Conservation (phyloP, 805 yeast genomes). For the Candida schatavii region DNA sequence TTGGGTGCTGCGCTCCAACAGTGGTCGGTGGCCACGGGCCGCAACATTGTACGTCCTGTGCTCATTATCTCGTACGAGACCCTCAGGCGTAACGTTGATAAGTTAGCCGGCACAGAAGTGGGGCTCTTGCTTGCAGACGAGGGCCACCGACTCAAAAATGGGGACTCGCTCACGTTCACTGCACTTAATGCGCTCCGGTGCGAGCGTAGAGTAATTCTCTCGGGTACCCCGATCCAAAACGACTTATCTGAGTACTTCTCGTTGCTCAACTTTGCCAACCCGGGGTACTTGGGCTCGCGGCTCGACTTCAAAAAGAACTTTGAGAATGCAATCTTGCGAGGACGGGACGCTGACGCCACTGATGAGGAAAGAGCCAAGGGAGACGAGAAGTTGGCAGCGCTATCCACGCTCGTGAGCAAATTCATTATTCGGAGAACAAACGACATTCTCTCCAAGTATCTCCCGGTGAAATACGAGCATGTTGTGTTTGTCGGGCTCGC, state of each 20-base stretch:
- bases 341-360: slow-evolving; percentile 87
- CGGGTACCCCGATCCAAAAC: slow-evolving; percentile 97
- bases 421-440: slow-evolving; percentile 94
- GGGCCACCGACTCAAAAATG: slow-evolving; percentile 52
- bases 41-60: slow-evolving; percentile 89
- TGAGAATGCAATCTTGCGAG: slow-evolving; percentile 74
- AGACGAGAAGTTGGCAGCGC: slow-evolving; percentile 62
- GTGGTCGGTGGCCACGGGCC: slow-evolving; percentile 88
- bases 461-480: slow-evolving; percentile 95
- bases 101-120: slow-evolving; percentile 70
- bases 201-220: slow-evolving; percentile 82
- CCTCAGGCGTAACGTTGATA: slow-evolving; percentile 76
- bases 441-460: slow-evolving; percentile 87
- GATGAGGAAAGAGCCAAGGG: slow-evolving; percentile 74
- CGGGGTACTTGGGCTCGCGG: slow-evolving; percentile 85
- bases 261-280: slow-evolving; percentile 86
- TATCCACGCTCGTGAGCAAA: slow-evolving; percentile 75
- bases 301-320: slow-evolving; percentile 79
- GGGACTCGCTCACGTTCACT: slow-evolving; percentile 87
- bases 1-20: slow-evolving; percentile 64
- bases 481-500: slow-evolving; percentile 88
- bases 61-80: slow-evolving; percentile 94
- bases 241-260: slow-evolving; percentile 94
- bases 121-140: slow-evolving; percentile 72
- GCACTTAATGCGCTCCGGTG: slow-evolving; percentile 83